phyloP scores from a whole-genome alignment of 2,329 filamentous ascomycete genomes.

The Periconia sp. region DNA sequence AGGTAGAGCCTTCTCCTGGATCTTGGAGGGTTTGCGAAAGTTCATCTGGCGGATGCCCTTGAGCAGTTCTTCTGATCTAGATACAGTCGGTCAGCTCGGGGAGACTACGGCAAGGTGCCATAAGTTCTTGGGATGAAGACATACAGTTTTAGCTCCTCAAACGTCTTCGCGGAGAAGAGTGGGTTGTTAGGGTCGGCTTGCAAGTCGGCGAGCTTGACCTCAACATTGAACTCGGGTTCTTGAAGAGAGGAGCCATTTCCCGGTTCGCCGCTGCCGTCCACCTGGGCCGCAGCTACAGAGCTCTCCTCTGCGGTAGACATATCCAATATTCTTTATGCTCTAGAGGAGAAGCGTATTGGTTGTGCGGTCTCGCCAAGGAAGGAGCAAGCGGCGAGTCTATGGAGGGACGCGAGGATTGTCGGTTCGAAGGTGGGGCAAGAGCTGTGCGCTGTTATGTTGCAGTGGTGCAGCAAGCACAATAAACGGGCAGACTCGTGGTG shows the following conservation, averaged over 20 bases:
- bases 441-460: no score
- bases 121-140: no score
- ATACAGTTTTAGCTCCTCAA: constrained; percentile 85
- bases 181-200: constrained; percentile 87
- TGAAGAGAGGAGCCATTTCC: constrained; percentile 54
- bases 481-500: no score
- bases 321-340: no score
- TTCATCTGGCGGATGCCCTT: constrained; percentile 79
- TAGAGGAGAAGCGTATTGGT: no score
- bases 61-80: constrained; percentile 51
- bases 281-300: constrained; percentile 34
- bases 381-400: no score
- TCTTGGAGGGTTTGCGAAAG: constrained; percentile 96
- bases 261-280: constrained; percentile 55
- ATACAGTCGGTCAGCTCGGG: not conserved
- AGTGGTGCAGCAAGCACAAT: no score
- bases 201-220: constrained; percentile 89
- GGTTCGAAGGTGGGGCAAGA: no score
- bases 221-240: constrained; percentile 84
- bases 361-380: no score
- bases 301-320: constrained; percentile 1
- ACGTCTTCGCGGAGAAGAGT: constrained; percentile 81
- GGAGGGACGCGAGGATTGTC: no score
- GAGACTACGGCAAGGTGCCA: no score
- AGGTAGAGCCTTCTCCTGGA: constrained; percentile 92